Base-by-base conservation (phyloP, 2,329 filamentous ascomycete species). In the Pseudocercospora eumusae region DNA sequence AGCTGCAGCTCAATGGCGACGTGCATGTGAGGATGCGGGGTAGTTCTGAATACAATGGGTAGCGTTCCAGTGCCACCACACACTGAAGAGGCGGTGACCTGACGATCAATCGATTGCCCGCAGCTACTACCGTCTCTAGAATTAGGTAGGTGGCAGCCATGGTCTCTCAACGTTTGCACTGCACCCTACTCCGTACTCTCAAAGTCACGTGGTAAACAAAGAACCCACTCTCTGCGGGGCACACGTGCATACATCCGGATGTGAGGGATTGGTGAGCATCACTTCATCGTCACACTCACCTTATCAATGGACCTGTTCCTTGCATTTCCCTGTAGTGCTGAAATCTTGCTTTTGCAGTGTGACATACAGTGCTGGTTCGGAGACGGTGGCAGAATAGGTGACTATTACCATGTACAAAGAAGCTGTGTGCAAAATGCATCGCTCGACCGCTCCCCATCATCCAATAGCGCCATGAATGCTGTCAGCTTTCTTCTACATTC, bases 251-350 rank as follows among this genome's bases (percentile, higher is more conserved):
- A 28, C 50, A 52, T 13, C 5, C 28, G 47, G 56, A 33, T 54
- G 45, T 52, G 31, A 53, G 42, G 25, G 60, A 49, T 45, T 42
- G 47, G 54, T 20, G 27, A 53, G 59, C 54, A 57, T 57, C 59
- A 57, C 59, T 21, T 56, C 21, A 31, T 49, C 59, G 53, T 57
- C 59, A 61, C 10, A 50, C 23, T 27, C 47, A 50, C 47, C 47
- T 25, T 50, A 23, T 21, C 42, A 45, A 45, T 20, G 11, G 42
- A 25, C 20, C 23, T 23, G 20, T 23, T 23, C 47, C 42, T 45
- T 20, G 42, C 18, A 45, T 20, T 23, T 44, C 21, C 42, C 13
- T 21, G 21, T 45, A 21, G 23, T 50, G 10, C 47, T 23, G 47
- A 50, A 27, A 50, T 27, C 47, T 50, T 27, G 23, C 47, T 50